A percentile compares a stretch with the other conserved stretches of the same genome.
Conservation (phyloP, 306 rosid genomes). For the Citrullus colocynthis region DNA sequence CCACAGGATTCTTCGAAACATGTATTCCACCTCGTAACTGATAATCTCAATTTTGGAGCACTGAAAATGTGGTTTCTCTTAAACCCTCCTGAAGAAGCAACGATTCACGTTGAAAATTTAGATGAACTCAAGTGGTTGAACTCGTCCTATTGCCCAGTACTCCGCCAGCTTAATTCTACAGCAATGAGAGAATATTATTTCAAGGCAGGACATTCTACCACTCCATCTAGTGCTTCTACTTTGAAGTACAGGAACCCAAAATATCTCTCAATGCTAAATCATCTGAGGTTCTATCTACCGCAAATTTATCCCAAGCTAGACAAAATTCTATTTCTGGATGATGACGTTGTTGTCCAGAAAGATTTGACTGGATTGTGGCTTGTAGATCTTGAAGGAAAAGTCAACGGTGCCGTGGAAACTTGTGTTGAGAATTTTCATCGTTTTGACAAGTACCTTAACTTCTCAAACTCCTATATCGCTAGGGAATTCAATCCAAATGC, state of each 20-base stretch:
- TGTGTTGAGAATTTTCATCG: constrained; percentile 89
- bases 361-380: constrained; percentile 79
- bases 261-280: constrained; percentile 96
- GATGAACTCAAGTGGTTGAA: constrained; percentile 93
- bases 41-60: constrained; percentile 92
- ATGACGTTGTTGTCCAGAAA: constrained; percentile 96
- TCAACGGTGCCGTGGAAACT: constrained; percentile 95
- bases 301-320: constrained; percentile 86
- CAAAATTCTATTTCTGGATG: constrained; percentile 87
- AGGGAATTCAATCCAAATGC: constrained; percentile 85
- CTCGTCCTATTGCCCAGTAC: constrained; percentile 90
- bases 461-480: constrained; percentile 74
- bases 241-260: constrained; percentile 94
- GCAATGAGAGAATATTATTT: constrained; percentile 91
- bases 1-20: constrained; percentile 87
- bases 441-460: constrained; percentile 89
- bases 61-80: constrained; percentile 97
- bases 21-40: constrained; percentile 89
- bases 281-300: constrained; percentile 91
- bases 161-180: constrained; percentile 87
- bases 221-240: constrained; percentile 64
- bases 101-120: constrained; percentile 82
- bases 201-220: constrained; percentile 74
- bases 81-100: constrained; percentile 92
- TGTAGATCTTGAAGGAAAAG: constrained; percentile 73